Conservation (phyloP, 2,329 filamentous ascomycete species). For the Fusarium sp. region DNA sequence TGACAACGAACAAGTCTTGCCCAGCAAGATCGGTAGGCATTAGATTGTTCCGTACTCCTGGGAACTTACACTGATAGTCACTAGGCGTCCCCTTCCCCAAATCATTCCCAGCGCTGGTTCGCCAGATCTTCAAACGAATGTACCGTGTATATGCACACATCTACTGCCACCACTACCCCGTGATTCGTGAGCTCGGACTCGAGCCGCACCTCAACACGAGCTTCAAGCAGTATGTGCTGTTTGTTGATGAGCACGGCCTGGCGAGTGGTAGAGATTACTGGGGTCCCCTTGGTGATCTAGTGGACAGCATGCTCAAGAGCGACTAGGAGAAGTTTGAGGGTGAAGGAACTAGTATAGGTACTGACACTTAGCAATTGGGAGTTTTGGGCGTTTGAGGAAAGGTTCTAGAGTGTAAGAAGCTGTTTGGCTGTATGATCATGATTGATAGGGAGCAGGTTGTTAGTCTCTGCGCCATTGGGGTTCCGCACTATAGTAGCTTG, state of each 20-base stretch:
- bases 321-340: conserved; percentile 63
- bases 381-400: conserved; percentile 31
- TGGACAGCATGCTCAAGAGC: conserved; percentile 96
- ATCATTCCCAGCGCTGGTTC: conserved; percentile 84
- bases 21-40: conserved; percentile 81
- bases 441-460: conserved; percentile 20
- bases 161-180: conserved; percentile 99
- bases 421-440: conserved; percentile 34
- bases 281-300: conserved; percentile 92
- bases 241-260: conserved; percentile 94
- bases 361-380: conserved; percentile 20
- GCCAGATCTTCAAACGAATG: conserved; percentile 98
- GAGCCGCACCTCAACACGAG: conserved; percentile 98
- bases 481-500: not conserved
- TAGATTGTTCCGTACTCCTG: not conserved
- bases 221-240: conserved; percentile 99
- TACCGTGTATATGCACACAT: conserved; percentile 99
- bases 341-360: conserved; percentile 3
- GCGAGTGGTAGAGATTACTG: conserved; percentile 97
- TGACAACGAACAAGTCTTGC: conserved; percentile 93
- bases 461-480: not conserved
- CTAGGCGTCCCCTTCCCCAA: conserved; percentile 92
- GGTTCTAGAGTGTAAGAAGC: conserved; percentile 13
- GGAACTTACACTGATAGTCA: conserved; percentile 5
- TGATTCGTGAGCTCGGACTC: conserved; percentile 91